phyloP scores from a whole-genome alignment of 2,329 filamentous ascomycete genomes.

The Beauveria sp. region DNA sequence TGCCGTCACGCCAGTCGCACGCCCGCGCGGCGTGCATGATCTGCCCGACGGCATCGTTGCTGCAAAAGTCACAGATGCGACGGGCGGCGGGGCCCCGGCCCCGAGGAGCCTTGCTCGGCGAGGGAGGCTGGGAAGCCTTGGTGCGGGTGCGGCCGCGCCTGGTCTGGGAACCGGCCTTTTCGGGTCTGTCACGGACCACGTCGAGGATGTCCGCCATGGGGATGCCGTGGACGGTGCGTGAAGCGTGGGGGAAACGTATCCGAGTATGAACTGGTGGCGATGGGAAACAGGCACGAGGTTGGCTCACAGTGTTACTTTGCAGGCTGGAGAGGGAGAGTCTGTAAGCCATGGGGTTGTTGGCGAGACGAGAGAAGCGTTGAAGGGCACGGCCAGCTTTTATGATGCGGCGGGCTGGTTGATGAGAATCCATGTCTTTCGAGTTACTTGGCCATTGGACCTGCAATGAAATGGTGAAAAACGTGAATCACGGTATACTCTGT shows the following conservation, averaged over 20 bases:
- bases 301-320: not conserved
- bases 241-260: too few relatives aligned
- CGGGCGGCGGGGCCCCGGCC: not conserved
- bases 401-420: too few relatives aligned
- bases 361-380: not conserved
- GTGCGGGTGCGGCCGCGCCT: not conserved
- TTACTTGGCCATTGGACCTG: not conserved
- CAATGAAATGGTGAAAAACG: too few relatives aligned
- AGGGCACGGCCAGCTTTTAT: too few relatives aligned
- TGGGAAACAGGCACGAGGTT: not conserved
- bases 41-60: not conserved
- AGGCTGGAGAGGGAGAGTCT: not conserved
- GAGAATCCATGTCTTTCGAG: too few relatives aligned
- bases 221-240: not conserved
- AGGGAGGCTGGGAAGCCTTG: not conserved
- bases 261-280: too few relatives aligned
- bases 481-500: too few relatives aligned
- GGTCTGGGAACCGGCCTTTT: not conserved
- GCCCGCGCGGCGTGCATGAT: slow-evolving; percentile 1
- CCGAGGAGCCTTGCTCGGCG: not conserved
- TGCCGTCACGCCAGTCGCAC: slow-evolving; percentile 14
- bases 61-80: slow-evolving; percentile 15
- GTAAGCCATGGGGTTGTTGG: not conserved
- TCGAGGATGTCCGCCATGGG: not conserved
- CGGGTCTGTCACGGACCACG: not conserved